Base-by-base conservation (phyloP, 495 filamentous ascomycete species). In the Pseudevernia furfuracea region DNA sequence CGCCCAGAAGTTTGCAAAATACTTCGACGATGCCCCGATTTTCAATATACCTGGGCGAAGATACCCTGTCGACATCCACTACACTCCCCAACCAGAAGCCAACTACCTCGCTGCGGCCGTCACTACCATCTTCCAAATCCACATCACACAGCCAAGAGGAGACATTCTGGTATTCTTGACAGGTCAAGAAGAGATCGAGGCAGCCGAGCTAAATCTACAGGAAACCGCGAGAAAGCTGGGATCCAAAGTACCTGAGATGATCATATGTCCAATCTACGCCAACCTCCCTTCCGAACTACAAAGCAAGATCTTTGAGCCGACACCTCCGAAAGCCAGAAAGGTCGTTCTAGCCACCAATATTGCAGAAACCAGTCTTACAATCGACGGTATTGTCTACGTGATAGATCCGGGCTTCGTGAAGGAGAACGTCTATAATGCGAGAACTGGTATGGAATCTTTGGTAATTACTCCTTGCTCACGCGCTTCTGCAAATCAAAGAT, bases 51-150 rank as follows among this genome's bases (percentile, higher is more conserved):
- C 95, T 15, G 94, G 94, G 30, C 87, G 94, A 61, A 83, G 87
- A 39, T 96, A 91, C 74, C 89, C 90, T 6, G 92, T 98, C 19
- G 91, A 96, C 62, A 91, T 96, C 34, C 90, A 95, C 74, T 96
- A 96, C 75, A 95, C 91, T 0, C 85, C 87, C 8, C 87, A 94
- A 60, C 95, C 95, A 1, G 94, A 98, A 73, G 90, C 91, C 38
- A 96, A 97, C 72, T 97, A 97, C 69, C 80, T 98, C 6, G 89
- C 89, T 7, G 95, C 95, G 15, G 89, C 88, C 38, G 88, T 97
- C 62, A 95, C 91, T 0, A 97, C 94, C 0, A 85, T 96, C 34
- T 97, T 98, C 71, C 94, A 97, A 73, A 97, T 98, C 62, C 94
- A 98, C 71, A 87, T 94, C 3, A 88, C 88, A 1, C 90, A 96